Evolutionary conservation across 148 eudicot species (phyloP), one percentile per base, ranked within the genome.

Genomic region (Camellia japonica): DNA sequence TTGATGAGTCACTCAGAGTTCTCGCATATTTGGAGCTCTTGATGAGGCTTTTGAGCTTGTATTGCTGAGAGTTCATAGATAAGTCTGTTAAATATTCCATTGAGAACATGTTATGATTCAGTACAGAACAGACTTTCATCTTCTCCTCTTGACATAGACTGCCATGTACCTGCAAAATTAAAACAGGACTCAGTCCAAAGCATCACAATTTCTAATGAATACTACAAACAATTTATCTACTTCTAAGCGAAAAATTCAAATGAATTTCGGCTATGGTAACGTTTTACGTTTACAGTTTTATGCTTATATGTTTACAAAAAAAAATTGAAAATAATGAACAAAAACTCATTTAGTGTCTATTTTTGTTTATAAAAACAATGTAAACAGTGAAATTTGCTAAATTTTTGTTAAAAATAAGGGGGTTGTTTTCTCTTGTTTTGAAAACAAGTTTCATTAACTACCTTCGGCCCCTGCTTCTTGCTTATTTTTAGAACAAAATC

Each of bases 61-160:
- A 83, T 30, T 85, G 78, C 56, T 58, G 74, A 71, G 82, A 13
- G 70, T 90, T 86, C 47, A 75, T 76, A 54, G 88, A 80, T 14
- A 90, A 73, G 42, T 86, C 65, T 6, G 10, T 71, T 68, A 86
- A 44, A 13, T 79, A 76, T 58, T 47, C 82, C 20, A 47, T 51
- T 16, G 92, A 86, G 16, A 86, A 87, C 89, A 83, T 92, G 66
- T 73, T 79, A 15, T 76, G 85, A 72, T 90, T 84, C 75, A 92
- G 38, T 11, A 76, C 79, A 5, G 78, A 79, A 80, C 87, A 84
- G 9, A 90, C 58, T 64, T 78, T 80, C 77, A 68, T 78, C 78
- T 83, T 90, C 69, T 89, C 86, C 51, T 87, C 88, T 44, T 87
- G 88, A 18, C 78, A 44, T 1, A 92, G 43, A 49, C 80, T 63